Conservation (phyloP, 2,329 filamentous ascomycete genomes). For the Colletotrichum higginsianum region DNA sequence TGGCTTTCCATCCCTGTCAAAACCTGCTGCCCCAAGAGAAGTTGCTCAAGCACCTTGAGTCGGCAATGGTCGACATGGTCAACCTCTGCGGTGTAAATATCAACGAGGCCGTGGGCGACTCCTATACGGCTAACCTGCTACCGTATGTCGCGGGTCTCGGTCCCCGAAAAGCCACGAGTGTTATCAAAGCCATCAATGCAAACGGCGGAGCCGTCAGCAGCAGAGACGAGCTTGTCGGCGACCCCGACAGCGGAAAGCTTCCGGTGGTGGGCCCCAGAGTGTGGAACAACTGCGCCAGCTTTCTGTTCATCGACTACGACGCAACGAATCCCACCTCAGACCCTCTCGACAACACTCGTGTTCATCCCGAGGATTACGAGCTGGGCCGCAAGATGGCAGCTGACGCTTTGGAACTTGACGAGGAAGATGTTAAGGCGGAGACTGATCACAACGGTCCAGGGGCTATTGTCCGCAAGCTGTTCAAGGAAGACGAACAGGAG, state of each 20-base stretch:
- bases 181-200: constrained; percentile 83
- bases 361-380: constrained; percentile 98
- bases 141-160: constrained; percentile 94
- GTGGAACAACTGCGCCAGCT: constrained; percentile 97
- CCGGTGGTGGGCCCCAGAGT: constrained; percentile 90
- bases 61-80: constrained; percentile 98
- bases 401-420: constrained; percentile 94
- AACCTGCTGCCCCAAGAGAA: constrained; percentile 90
- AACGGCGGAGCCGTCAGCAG: constrained; percentile 90
- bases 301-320: constrained; percentile 91
- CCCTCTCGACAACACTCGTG: constrained; percentile 95
- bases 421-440: constrained; percentile 97
- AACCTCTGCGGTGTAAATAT: constrained; percentile 97
- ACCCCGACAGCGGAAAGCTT: constrained; percentile 83
- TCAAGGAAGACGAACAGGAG: constrained; percentile 93
- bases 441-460: constrained; percentile 90
- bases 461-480: constrained; percentile 94
- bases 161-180: constrained; percentile 88
- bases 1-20: constrained; percentile 92
- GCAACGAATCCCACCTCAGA: constrained; percentile 86
- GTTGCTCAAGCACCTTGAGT: constrained; percentile 88
- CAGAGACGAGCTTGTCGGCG: constrained; percentile 89
- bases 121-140: constrained; percentile 87
- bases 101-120: constrained; percentile 88
- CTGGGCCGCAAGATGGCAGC: constrained; percentile 98